Base-by-base conservation (phyloP, 2,329 filamentous ascomycete species). In the Aureobasidium melanogenum region DNA sequence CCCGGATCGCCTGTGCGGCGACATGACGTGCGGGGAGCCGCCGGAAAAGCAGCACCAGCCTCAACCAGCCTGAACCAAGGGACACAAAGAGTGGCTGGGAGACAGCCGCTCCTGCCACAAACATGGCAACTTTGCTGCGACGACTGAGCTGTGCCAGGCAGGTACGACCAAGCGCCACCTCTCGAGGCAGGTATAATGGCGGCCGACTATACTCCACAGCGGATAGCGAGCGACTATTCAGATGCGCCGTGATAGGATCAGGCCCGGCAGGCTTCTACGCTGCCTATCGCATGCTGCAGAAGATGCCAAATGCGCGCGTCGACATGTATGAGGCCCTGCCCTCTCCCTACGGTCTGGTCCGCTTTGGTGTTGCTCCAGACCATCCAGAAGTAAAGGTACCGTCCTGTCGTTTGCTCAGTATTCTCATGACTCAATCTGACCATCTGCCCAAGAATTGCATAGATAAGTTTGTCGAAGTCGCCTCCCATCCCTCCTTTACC, bases 251-350 rank as follows among this genome's bases (percentile, higher is more conserved):
- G 64, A 84, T 97, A 67, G 94, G 93, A 56, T 97, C 94, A 30
- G 94, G 94, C 0, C 94, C 94, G 1, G 94, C 94, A 14, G 94
- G 94, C 2, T 99, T 97, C 78, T 99, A 99, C 72, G 89, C 93
- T 0, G 88, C 94, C 0, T 90, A 94, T 69, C 84, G 91, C 62
- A 82, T 96, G 60, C 87, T 97, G 80, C 83, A 84, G 59, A 89
- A 86, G 69, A 80, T 94, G 39, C 80, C 85, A 24, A 79, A 86
- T 70, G 86, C 87, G 0, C 81, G 83, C 55, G 82, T 99, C 24
- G 93, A 97, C 74, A 97, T 99, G 93, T 99, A 96, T 71, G 94
- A 99, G 75, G 85, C 90, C 30, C 77, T 97, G 41, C 94, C 94
- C 0, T 91, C 96, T 4, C 94, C 94, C 0, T 99, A 90, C 71